Evolutionary conservation across 2,329 filamentous ascomycete genomes (phyloP), one percentile per base, ranked within the genome.

Genomic region (Calonectria pseudoturangicola): DNA sequence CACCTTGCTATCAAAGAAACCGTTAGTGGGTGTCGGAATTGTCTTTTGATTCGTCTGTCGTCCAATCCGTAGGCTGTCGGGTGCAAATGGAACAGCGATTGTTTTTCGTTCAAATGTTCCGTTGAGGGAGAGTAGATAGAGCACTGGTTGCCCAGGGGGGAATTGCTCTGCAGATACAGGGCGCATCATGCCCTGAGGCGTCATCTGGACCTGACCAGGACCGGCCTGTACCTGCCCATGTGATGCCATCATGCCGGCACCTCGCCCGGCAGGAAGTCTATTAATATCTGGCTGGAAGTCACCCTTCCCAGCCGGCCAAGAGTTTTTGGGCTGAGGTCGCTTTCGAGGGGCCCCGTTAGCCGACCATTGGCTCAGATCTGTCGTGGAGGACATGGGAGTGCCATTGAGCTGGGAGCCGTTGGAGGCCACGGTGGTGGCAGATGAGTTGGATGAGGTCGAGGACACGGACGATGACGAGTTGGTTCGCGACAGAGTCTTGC

Each of bases 21-120:
- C 97, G 85, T 99, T 99, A 73, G 93, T 86, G 0, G 95, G 92
- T 0, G 96, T 98, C 0, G 97, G 97, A 15, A 97, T 91, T 0
- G 97, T 98, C 85, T 98, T 98, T 76, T 95, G 94, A 84, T 99
- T 99, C 25, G 97, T 99, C 85, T 99, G 97, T 60, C 97, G 93
- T 54, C 97, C 97, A 81, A 99, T 98, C 75, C 95, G 93, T 63
- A 99, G 88, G 48, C 94, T 93, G n/a, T 98, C 96, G n/a, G 97
- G 97, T 75, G 91, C 94, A 82, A 94, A 98, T 0, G 97, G 97
- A 2, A 99, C 95, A 41, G 91, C 94, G 79, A 99, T 98, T 51
- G 96, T 97, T 86, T 99, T 99, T 80, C 95, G 93, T 84, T 98
- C 97, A 82, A 99, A 99, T 1, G 96, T 98, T 71, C 95, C 95